Evolutionary conservation across 768 basidiomycete genomes (phyloP), one percentile per base, ranked within the genome.

Genomic region (Phaeolepiota aurea): DNA sequence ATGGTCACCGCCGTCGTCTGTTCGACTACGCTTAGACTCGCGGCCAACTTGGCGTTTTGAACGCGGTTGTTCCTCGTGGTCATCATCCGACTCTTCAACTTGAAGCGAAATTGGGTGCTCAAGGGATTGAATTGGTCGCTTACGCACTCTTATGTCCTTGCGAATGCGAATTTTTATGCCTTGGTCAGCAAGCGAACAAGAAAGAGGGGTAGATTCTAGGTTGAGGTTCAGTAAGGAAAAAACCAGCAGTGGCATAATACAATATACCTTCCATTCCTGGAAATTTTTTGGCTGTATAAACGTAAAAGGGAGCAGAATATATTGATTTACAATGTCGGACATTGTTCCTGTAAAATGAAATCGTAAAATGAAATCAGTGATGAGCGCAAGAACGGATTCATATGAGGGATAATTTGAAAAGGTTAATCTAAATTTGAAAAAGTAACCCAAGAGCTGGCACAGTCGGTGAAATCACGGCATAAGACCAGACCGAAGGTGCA

Each of bases 231-330:
- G n/a, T 30, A 4, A 19, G 34, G 16, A 19, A 13, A 28, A 48
- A 20, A 52, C 47, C 32, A 35, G 32, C n/a, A 34, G 41, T 4
- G 32, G 19, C 7, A 31, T n/a, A 23, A 2, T 20, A n/a, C n/a
- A n/a, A 62, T 78, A 18, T 48, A 87, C 90, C 83, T 71, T 90
- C 87, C 87, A 93, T 93, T 18, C 92, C 91, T 0, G 92, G 91
- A 56, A 94, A 96, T 62, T 92, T 91, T 72, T 96, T 96, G 12
- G 90, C 88, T 0, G 91, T 91, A 58, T 91, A 96, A 9, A 96
- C 93, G 47, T 92, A 90, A 61, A 97, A 97, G 0, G 87, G 78
- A 1, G 81, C 76, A 0, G 89, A 91, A 60, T 82, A 86, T 43
- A 91, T 89, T 0, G 83, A 85, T 54, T 87, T 88, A 66, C 91